Base-by-base conservation (phyloP, 2,329 filamentous ascomycete genomes). In the Cladosporium sp. region DNA sequence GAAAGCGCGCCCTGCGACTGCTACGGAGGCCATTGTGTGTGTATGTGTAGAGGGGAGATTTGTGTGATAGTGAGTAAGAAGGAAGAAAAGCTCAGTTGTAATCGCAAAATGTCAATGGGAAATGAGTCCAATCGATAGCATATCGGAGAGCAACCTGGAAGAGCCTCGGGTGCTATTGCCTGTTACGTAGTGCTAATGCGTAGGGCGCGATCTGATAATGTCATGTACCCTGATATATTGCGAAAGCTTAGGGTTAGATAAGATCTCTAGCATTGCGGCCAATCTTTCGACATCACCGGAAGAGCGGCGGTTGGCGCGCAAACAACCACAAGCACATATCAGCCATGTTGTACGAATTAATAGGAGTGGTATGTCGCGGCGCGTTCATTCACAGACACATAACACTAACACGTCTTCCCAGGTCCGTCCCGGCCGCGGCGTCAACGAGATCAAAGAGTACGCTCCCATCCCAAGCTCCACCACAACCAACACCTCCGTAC, bases 381-480 rank as follows among this genome's bases (percentile, higher is more conserved):
- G 39, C 18, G n/a, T 25, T 26, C 36, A 8, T 5, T 23, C n/a
- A 26, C 39, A 46, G 21, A 21, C 23, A 14, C 14, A 16, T 34
- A 43, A 5, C 26, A 18, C 54, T 57, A 32, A 57, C 54, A 25
- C 5, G 26, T 34, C 7, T 5, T 34, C 3, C 4, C 76, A 98
- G 95, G 93, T 96, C 82, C 94, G 95, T 76, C 92, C 93, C 72
- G 92, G 92, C 84, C 73, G 74, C 67, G 94, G 88, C 81, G 82
- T 97, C 77, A 83, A 85, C 77, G 94, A 98, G 85, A 93, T 97
- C 75, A 96, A 94, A 88, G 94, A 98, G 93, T 97, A 88, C 72
- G 86, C 82, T 71, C 63, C 68, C 65, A 68, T 68, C 69, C 68
- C 26, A 58, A 32, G 65, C 30, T 18, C n/a, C 32, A 7, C 30